Base-by-base conservation (phyloP, 495 filamentous ascomycete species). In the Rhizodiscina lignyota region DNA sequence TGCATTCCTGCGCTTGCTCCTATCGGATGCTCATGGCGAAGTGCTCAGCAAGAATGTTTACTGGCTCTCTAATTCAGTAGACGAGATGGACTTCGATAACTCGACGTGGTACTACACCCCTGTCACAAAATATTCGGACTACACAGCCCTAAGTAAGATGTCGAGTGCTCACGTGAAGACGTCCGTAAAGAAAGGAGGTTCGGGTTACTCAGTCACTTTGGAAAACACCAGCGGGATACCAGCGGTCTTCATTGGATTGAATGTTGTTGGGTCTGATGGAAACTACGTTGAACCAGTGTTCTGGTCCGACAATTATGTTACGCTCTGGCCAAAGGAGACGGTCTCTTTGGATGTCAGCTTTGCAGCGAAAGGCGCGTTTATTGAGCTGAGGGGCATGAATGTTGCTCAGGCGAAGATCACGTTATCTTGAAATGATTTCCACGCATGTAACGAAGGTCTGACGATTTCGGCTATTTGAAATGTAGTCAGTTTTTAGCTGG, bases 221-320 rank as follows among this genome's bases (percentile, higher is more conserved):
- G 62, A 74, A 43, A 77, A 77, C 36, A 37, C 56, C 30, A 63
- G 63, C 1, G 36, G 51, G 1, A 50, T 63, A 0, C 72, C 72
- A 0, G 73, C 72, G 0, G 64, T 77, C 23, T 77, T 77, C 34
- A 36, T 76, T 15, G 58, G 55, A 3, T 36, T 77, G 18, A 58
- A 57, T 32, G 44, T 69, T 17, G 44, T 70, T 0, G 60, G 69
- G 21, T 34, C 35, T 3, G 39, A 45, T 0, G 52, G 58, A 0
- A 34, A 55, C 5, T 63, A 72, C 28, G 51, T 74, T 0, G 34
- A 61, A 12, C 68, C 69, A 2, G 52, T 72, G 4, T 61, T 54
- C 22, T 78, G 68, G 67, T 66, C 63, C 0, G 70, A 75, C 40
- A 77, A 77, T 32, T 77, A 77, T 39, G 53, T 77, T 11, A 74